Evolutionary conservation across 2,329 filamentous ascomycete genomes (phyloP), one percentile per base, ranked within the genome.

Genomic region (Talaromyces funiculosus): DNA sequence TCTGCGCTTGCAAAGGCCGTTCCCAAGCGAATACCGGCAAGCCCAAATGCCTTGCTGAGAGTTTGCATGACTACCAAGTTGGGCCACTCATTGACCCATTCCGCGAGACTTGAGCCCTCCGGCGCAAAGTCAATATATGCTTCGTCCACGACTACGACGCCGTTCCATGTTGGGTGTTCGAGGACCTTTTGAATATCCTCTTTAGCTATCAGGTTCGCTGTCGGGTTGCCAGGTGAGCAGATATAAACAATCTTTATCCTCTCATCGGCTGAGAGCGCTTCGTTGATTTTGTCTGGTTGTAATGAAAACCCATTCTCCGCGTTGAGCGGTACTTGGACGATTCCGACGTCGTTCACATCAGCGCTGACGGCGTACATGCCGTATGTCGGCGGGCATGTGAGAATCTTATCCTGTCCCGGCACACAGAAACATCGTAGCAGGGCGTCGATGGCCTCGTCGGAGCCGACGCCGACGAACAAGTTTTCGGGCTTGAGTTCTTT

Each of bases 31-130:
- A 99, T 96, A 55, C 93, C 94, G 3, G 94, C 94, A 70, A 99
- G 84, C 29, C 94, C 94, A 71, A 99, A 99, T 0, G 92, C 94
- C 75, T 99, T 99, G 69, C 90, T 96, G n/a, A 97, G 82, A 1
- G 94, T 99, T 80, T 99, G 94, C 90, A 97, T 91, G 61, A 99
- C 92, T 18, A 97, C 92, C 26, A 99, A 81, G 75, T 99, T 99
- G 55, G 93, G 92, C 85, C 90, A 95, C 70, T 96, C 92, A 37
- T 84, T 81, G 1, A 96, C 92, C 88, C 90, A 96, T 75, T 96
- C 90, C 26, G 94, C 93, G 26, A 97, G 82, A 66, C 90, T 95
- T 43, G 90, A 82, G 26, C 84, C 86, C 53, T 89, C 86, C 5
- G 86, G 86, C 6, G 92, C 88, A 71, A 97, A 99, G 77, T 99